Conservation (phyloP, 148 eudicot genomes). For the Linanthus parryae region DNA sequence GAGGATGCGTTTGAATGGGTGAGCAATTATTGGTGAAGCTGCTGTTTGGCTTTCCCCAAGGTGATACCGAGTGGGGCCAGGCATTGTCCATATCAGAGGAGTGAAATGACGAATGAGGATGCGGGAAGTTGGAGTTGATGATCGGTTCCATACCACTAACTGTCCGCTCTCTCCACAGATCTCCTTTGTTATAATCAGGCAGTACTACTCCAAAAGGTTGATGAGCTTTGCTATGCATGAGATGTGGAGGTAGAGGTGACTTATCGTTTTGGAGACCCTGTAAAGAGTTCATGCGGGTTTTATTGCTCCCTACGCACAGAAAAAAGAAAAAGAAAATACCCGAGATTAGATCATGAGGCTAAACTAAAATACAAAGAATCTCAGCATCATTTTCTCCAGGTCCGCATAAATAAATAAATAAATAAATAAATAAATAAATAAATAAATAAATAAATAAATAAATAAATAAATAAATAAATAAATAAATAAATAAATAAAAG, state of each 20-base stretch:
- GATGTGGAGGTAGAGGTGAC: conserved; percentile 26
- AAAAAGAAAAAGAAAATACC: no score
- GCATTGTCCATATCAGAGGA: conserved; percentile 35
- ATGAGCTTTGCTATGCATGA: conserved; percentile 21
- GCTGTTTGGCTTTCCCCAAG: conserved; percentile 36
- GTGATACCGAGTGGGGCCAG: conserved; percentile 37
- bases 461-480: no score
- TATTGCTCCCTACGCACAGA: conserved; percentile 38
- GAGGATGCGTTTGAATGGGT: conserved; percentile 35
- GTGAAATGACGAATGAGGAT: conserved; percentile 22
- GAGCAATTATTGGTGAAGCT: conserved; percentile 32
- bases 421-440: no score
- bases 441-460: no score
- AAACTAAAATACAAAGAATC: no score
- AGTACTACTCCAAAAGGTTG: conserved; percentile 23
- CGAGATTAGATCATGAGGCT: no score
- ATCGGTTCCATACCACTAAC: conserved; percentile 15
- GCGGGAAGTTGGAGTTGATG: conserved; percentile 23
- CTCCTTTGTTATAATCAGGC: conserved; percentile 25
- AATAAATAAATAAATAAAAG: no score
- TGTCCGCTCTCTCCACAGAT: conserved; percentile 37
- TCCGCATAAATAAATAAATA: no score
- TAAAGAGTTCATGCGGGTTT: conserved; percentile 23
- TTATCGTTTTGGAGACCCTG: conserved; percentile 34
- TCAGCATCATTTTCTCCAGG: no score